Evolutionary conservation across 805 yeast genomes (phyloP), one percentile per base, ranked within the genome.

Genomic region (Citeromyces matritensis): DNA sequence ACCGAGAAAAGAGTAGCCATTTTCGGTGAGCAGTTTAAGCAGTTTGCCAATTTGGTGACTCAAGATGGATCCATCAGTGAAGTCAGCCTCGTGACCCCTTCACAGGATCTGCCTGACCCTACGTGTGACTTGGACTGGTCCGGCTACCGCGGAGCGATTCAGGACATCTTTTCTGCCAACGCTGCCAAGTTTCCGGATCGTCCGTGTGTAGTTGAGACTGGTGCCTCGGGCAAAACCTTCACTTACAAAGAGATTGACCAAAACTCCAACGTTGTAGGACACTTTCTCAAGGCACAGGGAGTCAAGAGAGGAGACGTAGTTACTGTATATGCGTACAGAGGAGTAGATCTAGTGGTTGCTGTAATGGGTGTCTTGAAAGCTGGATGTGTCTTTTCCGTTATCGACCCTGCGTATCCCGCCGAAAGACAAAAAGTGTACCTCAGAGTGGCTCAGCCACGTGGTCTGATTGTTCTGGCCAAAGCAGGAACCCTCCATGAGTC

Each of bases 401-500:
- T 91, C 40, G 99, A 91, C 51, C 98, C 98, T 6, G 97, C 97
- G 4, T 91, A 91, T 53, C 99, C 99, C 27, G 95, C 98, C 11
- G 94, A 94, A 7, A 73, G 99, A 56, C 99, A 91, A 56, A 91
- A 83, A 40, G 72, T 91, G 38, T 91, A 91, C 53, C 64, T 91
- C 35, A 73, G 81, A 30, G 99, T 91, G 10, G 97, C 98, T 24
- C 73, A 79, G 53, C 99, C 99, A 23, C 70, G 60, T 43, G 98
- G 94, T 40, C 65, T 91, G 42, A 77, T 91, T 38, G 94, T 86
- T 12, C 74, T 91, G 42, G 76, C 77, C 42, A 81, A 84, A 50
- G 98, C 98, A 2, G 98, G 98, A 19, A 52, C 59, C 27, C 60
- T 93, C 46, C 84, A 81, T 45, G 67, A 69, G 27, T 56, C 74